Evolutionary conservation across 495 filamentous ascomycete genomes (phyloP), one percentile per base, ranked within the genome.

Genomic region (Mycothermus thermophilus): DNA sequence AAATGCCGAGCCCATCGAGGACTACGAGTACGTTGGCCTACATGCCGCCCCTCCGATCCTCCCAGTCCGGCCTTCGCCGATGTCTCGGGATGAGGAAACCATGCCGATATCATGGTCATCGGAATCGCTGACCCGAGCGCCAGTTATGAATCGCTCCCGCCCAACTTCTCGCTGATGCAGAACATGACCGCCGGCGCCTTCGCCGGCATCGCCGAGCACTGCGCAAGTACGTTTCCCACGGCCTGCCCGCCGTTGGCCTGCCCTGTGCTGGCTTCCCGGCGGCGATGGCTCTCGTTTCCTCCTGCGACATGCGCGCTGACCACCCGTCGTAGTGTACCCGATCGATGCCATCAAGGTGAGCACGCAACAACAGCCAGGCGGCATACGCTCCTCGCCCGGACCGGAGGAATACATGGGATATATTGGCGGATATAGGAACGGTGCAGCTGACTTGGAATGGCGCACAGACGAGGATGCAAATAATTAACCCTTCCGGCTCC

Each of bases 121-220:
- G n/a, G n/a, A n/a, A n/a, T n/a, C n/a, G n/a, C n/a, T n/a, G n/a
- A n/a, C n/a, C n/a, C n/a, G n/a, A n/a, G n/a, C n/a, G n/a, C n/a
- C 44, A 73, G 69, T 54, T 75, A 75, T 60, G 71, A 75, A 50
- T 54, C 59, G 20, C 62, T 75, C 11, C 71, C 71, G 22, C 70
- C 70, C 23, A 74, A 73, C 50, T 72, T 74, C 50, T 71, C 69
- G 30, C 54, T 75, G 37, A 28, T 65, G 23, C 69, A 73, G 49
- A 94, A 94, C 58, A 90, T 94, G 80, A 56, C 78, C 33, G 92
- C 92, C 10, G 90, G 90, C 55, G 90, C 92, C 47, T 94, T 96
- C 59, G 90, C 90, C 32, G 90, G 90, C 35, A 93, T 99, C 50
- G 86, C 86, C 29, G 52, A 55, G 38, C 52, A 55, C 38, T 55